Conservation (phyloP, 345 rosid genomes). For the Citropsis articulata region DNA sequence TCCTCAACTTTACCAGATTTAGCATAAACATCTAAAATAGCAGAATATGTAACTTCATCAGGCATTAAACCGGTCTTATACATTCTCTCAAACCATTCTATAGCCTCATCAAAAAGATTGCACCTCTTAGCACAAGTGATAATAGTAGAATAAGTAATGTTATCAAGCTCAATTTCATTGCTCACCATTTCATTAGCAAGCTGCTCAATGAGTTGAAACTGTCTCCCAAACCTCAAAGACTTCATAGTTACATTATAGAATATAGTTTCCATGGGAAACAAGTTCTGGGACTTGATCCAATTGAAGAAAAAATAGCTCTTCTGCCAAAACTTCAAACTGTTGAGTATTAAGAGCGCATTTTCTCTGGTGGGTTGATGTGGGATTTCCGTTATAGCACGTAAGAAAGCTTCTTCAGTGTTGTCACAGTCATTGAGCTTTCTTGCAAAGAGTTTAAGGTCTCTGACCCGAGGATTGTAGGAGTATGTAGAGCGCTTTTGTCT, state of each 20-base stretch:
- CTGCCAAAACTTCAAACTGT: conserved; percentile 70
- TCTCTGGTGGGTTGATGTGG: conserved; percentile 61
- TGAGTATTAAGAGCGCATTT: conserved; percentile 65
- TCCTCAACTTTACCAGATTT: conserved; percentile 81
- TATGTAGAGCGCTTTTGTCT: conserved; percentile 67
- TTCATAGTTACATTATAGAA: conserved; percentile 82
- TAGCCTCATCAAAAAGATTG: conserved; percentile 63
- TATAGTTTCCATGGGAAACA: conserved; percentile 78
- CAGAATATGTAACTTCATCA: conserved; percentile 90
- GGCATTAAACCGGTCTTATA: conserved; percentile 92
- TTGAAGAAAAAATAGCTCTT: conserved; percentile 62
- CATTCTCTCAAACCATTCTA: conserved; percentile 94
- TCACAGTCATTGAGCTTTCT: conserved; percentile 65
- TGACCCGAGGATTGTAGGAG: conserved; percentile 57
- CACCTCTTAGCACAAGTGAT: conserved; percentile 86
- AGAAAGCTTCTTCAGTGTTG: conserved; percentile 41
- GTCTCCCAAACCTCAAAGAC: conserved; percentile 81
- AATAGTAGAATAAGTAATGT: conserved; percentile 91
- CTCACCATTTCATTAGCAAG: conserved; percentile 84
- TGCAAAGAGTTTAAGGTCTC: conserved; percentile 62
- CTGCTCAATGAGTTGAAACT: conserved; percentile 75
- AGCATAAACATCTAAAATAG: conserved; percentile 79
- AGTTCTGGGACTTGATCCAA: conserved; percentile 63
- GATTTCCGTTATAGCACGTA: conserved; percentile 47
- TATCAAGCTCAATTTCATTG: conserved; percentile 73